These are phyloP conservation scores for Lachancea sp. DNA, from an alignment of 805 yeast genomes.

Conservation along the genomic window DNA sequence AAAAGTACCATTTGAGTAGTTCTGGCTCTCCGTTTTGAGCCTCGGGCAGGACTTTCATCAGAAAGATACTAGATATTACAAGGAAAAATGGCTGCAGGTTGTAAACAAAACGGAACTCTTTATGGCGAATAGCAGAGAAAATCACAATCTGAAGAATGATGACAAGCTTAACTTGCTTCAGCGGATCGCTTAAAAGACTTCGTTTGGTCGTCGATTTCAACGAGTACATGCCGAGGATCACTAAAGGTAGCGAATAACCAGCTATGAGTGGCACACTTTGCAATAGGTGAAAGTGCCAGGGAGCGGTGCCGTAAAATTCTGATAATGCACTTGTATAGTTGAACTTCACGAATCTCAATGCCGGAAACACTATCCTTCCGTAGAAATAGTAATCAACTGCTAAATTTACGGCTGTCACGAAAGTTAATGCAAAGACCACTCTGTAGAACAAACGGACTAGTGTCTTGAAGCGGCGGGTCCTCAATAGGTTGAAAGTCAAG, in stretches of 20 bases:
- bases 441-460: conserved; percentile 16
- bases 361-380: conserved; percentile 50
- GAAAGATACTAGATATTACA: conserved; percentile 25
- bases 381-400: conserved; percentile 58
- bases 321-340: conserved; percentile 70
- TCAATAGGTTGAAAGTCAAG: conserved; percentile 17
- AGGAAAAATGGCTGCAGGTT: conserved; percentile 75
- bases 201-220: conserved; percentile 11
- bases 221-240: conserved; percentile 38
- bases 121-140: conserved; percentile 70
- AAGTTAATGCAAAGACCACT: conserved; percentile 15
- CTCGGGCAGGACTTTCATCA: not conserved
- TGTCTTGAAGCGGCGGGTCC: conserved; percentile 8
- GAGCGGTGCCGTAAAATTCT: conserved; percentile 76
- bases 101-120: conserved; percentile 85
- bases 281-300: conserved; percentile 74
- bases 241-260: conserved; percentile 59
- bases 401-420: conserved; percentile 35
- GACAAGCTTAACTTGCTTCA: conserved; percentile 28
- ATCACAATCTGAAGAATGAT: conserved; percentile 41
- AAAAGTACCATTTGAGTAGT: conserved; percentile 4
- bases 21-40: not conserved
- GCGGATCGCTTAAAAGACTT: conserved; percentile 7
- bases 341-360: conserved; percentile 65
- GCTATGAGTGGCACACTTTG: conserved; percentile 79